These are phyloP conservation scores for Apiotrichum veenhuisii DNA, from an alignment of 1,284 basidiomycete genomes.

Conservation along the genomic window DNA sequence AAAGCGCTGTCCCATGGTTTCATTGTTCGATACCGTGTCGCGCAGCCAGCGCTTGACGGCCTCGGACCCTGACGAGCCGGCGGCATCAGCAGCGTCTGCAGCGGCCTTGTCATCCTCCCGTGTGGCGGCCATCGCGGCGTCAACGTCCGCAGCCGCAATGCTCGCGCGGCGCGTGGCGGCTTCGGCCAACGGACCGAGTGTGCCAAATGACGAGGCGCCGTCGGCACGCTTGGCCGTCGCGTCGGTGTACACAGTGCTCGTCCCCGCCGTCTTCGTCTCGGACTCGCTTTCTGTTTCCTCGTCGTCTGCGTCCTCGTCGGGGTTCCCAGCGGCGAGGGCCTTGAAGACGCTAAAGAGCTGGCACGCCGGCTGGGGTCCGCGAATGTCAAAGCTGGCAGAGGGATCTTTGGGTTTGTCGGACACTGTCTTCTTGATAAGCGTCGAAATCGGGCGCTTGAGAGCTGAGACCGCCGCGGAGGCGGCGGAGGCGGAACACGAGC, in stretches of 20 bases:
- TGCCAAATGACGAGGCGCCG: too few relatives aligned
- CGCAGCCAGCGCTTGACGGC: slow-evolving; percentile 24
- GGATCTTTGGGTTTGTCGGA: not conserved
- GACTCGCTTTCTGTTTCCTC: too few relatives aligned
- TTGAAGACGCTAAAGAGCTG: slow-evolving; percentile 43
- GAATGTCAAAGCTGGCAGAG: not conserved
- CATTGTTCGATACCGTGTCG: slow-evolving; percentile 13
- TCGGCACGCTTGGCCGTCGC: slow-evolving; percentile 1
- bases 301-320: too few relatives aligned
- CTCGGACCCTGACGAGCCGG: slow-evolving; percentile 9
- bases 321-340: slow-evolving; percentile 26
- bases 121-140: not conserved
- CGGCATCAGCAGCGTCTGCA: not conserved
- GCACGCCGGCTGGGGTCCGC: slow-evolving; percentile 14
- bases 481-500: too few relatives aligned
- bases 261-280: slow-evolving; percentile 1
- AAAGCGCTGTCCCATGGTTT: slow-evolving; percentile 2
- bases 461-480: too few relatives aligned
- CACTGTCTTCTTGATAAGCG: not conserved
- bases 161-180: not conserved
- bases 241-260: not conserved
- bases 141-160: not conserved
- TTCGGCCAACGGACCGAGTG: too few relatives aligned
- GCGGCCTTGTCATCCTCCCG: slow-evolving; percentile 1
- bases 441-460: not conserved